Conservation (phyloP, 2,329 filamentous ascomycete species). For the Chaetothyriales sp. region DNA sequence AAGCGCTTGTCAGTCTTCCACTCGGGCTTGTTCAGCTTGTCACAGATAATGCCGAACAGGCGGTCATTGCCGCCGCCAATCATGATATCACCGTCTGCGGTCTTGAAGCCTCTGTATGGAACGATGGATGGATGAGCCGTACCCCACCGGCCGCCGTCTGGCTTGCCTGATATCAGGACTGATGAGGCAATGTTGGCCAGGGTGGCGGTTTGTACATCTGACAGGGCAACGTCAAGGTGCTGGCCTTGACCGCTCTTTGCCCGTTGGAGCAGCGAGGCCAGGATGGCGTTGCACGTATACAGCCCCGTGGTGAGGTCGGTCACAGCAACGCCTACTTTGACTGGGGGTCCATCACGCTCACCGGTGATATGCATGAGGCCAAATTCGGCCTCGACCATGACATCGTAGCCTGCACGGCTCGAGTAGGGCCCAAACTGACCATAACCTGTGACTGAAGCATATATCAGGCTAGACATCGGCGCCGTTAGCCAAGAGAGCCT, state of each 20-base stretch:
- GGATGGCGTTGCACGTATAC: conserved; percentile 88
- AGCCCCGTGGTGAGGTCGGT: conserved; percentile 90
- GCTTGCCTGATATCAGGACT: conserved; percentile 71
- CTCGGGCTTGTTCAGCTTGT: conserved; percentile 41
- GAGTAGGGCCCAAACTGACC: conserved; percentile 88
- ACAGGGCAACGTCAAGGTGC: conserved; percentile 79
- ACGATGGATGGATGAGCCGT: conserved; percentile 98
- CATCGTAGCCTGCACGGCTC: conserved; percentile 82
- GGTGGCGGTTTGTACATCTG: conserved; percentile 89
- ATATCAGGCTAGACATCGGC: conserved; percentile 47
- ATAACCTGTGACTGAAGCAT: conserved; percentile 93
- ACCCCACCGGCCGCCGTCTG: conserved; percentile 82
- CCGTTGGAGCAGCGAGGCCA: conserved; percentile 75
- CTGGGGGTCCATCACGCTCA: conserved; percentile 68
- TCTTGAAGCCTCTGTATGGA: conserved; percentile 71
- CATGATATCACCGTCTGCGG: conserved; percentile 46
- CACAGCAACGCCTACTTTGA: conserved; percentile 94
- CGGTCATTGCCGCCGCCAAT: conserved; percentile 50
- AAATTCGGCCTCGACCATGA: conserved; percentile 98
- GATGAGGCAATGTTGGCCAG: conserved; percentile 92
- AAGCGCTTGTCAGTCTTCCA: conserved; percentile 44
- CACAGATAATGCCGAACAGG: conserved; percentile 45
- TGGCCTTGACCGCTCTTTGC: conserved; percentile 65
- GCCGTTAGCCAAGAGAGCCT: background rate
- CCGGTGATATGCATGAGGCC: conserved; percentile 98